These are phyloP conservation scores for Lactarius tabidus DNA, from an alignment of 768 basidiomycete genomes.

Conservation along the genomic window DNA sequence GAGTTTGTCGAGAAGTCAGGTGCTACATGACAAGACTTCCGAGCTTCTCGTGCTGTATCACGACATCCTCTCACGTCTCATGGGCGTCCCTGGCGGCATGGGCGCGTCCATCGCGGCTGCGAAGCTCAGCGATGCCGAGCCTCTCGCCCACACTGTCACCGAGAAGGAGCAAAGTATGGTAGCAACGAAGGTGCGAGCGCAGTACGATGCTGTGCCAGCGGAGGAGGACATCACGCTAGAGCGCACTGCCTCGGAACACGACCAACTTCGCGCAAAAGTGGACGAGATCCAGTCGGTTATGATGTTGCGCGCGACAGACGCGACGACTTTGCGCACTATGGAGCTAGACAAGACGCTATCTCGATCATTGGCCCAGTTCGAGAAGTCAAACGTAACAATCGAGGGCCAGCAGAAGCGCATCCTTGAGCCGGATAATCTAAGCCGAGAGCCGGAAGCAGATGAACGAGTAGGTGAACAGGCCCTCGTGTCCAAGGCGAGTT, in stretches of 20 bases:
- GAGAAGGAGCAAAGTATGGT: slow-evolving; percentile 72
- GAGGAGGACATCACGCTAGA: slow-evolving; percentile 74
- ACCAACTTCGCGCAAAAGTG: slow-evolving; percentile 50
- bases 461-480: too few species aligned
- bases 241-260: slow-evolving; percentile 58
- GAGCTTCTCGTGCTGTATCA: slow-evolving; percentile 50
- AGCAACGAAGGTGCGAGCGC: slow-evolving; percentile 68
- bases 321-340: slow-evolving; percentile 43
- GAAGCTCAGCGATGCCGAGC: slow-evolving; percentile 58
- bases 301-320: slow-evolving; percentile 44
- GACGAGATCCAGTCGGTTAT: slow-evolving; percentile 50
- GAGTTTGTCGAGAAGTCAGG: slow-evolving; percentile 46
- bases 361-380: slow-evolving; percentile 65
- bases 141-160: slow-evolving; percentile 52
- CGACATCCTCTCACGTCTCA: slow-evolving; percentile 50
- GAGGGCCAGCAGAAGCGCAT: slow-evolving; percentile 60
- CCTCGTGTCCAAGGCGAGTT: slow-evolving; percentile 56
- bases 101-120: slow-evolving; percentile 50
- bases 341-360: slow-evolving; percentile 71
- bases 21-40: slow-evolving; percentile 43
- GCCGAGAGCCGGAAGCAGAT: slow-evolving; percentile 51
- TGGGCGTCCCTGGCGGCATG: slow-evolving; percentile 56
- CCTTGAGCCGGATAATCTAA: slow-evolving; percentile 57
- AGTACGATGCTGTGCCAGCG: slow-evolving; percentile 72
- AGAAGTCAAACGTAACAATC: slow-evolving; percentile 63